Percentiles rank a stretch among this genome's conserved stretches.
Evolutionary conservation across 768 basidiomycete species (phyloP).

Genomic region (Clitopilus passeckerianus): DNA sequence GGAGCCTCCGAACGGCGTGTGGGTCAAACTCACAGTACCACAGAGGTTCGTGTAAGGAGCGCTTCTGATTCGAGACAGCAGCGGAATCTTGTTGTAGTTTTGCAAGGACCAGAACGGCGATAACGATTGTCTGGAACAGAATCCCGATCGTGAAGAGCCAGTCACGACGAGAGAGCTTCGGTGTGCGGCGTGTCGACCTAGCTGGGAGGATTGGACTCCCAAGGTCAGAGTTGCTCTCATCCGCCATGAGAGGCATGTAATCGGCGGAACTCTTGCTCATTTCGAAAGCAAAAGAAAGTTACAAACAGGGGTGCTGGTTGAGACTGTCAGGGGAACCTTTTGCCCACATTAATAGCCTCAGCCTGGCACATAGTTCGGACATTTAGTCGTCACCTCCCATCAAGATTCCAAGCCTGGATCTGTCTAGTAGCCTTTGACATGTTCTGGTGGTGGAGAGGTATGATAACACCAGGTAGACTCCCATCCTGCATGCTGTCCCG

Average conservation of each 20-base stretch:
- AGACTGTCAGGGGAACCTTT: background rate
- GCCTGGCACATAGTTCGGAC: background rate
- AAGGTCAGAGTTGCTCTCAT: background rate
- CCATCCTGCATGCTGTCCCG: background rate
- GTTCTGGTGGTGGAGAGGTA: background rate
- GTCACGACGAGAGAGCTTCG: background rate
- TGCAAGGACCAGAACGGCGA: background rate
- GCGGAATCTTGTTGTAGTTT: background rate
- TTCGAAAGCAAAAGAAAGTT: background rate
- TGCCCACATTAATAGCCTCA: background rate
- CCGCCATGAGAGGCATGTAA: background rate
- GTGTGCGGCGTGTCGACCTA: background rate
- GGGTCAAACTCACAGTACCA: background rate
- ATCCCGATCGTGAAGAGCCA: background rate
- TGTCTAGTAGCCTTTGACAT: background rate
- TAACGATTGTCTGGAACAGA: background rate
- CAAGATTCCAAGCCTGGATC: background rate
- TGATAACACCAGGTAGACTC: background rate
- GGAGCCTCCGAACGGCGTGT: background rate
- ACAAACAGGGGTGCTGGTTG: background rate
- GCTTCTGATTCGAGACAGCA: background rate
- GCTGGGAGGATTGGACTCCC: background rate
- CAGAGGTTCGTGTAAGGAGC: background rate
- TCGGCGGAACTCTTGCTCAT: background rate
- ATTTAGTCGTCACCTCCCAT: background rate